Base-by-base conservation (phyloP, 73 alveolate species). In the Stentor roeselii region DNA sequence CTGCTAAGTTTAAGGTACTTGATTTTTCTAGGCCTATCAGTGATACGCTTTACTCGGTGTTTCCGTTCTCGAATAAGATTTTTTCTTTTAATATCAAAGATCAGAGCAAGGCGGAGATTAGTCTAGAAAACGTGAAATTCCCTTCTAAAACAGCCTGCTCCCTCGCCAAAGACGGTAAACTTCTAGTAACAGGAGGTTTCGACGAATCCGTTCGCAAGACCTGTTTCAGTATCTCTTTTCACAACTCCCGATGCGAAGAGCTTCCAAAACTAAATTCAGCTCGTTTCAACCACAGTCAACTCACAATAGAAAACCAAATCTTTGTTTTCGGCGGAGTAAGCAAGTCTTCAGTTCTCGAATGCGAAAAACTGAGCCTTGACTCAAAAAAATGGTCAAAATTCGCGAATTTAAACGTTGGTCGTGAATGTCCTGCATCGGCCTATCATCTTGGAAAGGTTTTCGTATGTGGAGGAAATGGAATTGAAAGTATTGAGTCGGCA, bases 381-480 rank as follows among this genome's bases (percentile, higher is more conserved):
- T 27, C 37, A 11, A 67, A 67, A 67, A 67, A 67, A 40, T 67
- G 80, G 80, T 32, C 11, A 30, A 67, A 67, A 67, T 21, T 32
- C 11, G 80, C 42, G 1, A 67, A 34, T 67, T 67, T 67, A 32
- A 34, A 30, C 2, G 42, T 67, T 67, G 80, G 42, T 21, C 21
- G 80, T 27, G 80, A 67, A 21, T 67, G 50, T 67, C 80, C n/a
- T 67, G 41, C 50, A 30, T 15, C 41, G 21, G n/a, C 41, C 2
- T 21, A 11, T 67, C 37, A 30, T 30, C n/a, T 21, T 67, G 80
- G 80, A 34, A 0, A 32, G 34, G 34, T 67, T 30, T 67, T 30
- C 34, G 80, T 67, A 21, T 36, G 42, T 67, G 80, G 80, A 67
- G 80, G 80, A 67, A 67, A 32, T 32, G 80, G 80, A 21, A 67